Percentiles rank a stretch among this genome's conserved stretches.
phyloP scores from a whole-genome alignment of 2,329 filamentous ascomycete genomes.

The Fusarium agapanthi region DNA sequence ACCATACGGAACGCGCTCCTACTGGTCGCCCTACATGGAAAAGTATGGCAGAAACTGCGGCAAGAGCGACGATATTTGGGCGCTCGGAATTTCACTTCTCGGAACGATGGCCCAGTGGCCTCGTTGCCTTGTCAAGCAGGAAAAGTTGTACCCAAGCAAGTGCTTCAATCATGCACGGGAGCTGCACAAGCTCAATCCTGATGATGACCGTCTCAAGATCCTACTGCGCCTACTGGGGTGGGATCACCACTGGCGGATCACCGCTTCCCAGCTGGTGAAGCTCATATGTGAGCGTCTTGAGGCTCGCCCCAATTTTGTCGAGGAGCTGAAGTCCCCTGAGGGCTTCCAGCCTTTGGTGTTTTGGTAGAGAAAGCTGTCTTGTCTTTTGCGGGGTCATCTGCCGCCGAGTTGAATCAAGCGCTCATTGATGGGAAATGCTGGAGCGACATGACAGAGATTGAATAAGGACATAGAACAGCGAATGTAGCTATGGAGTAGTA shows the following conservation, averaged over 20 bases:
- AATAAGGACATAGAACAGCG: not conserved
- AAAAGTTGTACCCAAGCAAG: conserved; percentile 34
- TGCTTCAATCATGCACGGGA: conserved; percentile 38
- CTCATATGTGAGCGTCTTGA: conserved; percentile 7
- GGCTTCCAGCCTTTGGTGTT: conserved; percentile 41
- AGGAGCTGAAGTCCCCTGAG: conserved; percentile 34
- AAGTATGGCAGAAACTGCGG: conserved; percentile 30
- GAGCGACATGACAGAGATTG: not conserved
- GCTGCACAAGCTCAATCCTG: conserved; percentile 39
- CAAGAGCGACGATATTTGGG: conserved; percentile 47
- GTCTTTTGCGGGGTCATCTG: not conserved
- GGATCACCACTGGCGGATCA: conserved; percentile 28
- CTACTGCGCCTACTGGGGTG: conserved; percentile 33
- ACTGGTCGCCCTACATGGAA: conserved; percentile 45
- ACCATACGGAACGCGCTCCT: conserved; percentile 40
- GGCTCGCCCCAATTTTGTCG: not conserved
- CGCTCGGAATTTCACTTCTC: conserved; percentile 45
- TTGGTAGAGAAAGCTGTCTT: conserved; percentile 35
- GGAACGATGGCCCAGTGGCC: conserved; percentile 46
- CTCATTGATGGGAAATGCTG: not conserved
- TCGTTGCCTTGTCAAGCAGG: conserved; percentile 16
- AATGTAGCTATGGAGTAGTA: not conserved
- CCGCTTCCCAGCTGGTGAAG: conserved; percentile 33
- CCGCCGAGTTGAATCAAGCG: not conserved
- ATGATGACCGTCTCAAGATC: conserved; percentile 37